Evolutionary conservation across 768 basidiomycete species (phyloP), one percentile per base, ranked within the genome.

Genomic region (Strobilomyces dryophilus): DNA sequence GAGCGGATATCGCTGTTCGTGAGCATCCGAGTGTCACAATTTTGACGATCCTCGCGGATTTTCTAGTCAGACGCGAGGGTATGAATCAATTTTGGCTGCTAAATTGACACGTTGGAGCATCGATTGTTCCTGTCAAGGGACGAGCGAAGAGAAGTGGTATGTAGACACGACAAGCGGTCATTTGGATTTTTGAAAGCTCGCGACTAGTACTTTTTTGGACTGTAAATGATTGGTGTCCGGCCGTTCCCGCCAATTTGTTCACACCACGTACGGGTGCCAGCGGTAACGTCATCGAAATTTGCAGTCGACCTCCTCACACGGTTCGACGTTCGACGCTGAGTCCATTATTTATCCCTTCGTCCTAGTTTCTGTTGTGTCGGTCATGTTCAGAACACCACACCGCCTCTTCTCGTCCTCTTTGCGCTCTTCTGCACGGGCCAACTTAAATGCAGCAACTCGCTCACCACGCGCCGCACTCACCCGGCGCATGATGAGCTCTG

Each of bases 221-320:
- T 37, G 21, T 42, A 39, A 20, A 6, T 39, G n/a, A 35, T 27
- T 26, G 36, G 2, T 34, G 35, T 45, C 65, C 67, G 67, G 63
- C 45, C 67, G 46, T 57, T 51, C 56, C 67, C 67, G 66, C 35
- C 57, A 52, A 55, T 4, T 24, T 24, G 57, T 68, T 66, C 67
- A 61, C 66, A 61, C 64, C 56, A 29, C 36, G 3, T 14, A 32
- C 21, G 40, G 39, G 31, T 43, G 10, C 36, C 42, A 40, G 47
- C 49, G 39, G 60, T 64, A 62, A 63, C 65, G 67, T 59, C 63
- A 67, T 52, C 32, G 52, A 67, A 66, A 57, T 61, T 65, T 66
- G 50, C 57, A 43, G 27, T 18, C 12, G 18, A 21, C 17, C 14
- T 14, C 24, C 35, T 53, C 47, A 17, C 52, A 61, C 54, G 20